These are phyloP conservation scores for Talaromyces trachyspermus DNA, from an alignment of 495 filamentous ascomycete genomes.

Conservation along the genomic window DNA sequence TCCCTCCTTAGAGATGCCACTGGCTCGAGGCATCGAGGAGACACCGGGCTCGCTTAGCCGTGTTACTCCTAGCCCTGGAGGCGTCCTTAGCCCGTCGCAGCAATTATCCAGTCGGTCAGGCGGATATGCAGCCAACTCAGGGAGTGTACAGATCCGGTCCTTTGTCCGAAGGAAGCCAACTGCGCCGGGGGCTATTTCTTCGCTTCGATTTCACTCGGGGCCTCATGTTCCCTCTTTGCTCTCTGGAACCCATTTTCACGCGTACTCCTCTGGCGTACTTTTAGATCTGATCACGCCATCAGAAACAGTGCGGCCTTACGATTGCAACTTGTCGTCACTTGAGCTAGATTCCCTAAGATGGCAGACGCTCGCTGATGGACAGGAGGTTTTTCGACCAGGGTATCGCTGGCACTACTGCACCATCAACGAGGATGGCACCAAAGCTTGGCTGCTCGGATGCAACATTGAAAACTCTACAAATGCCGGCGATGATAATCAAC, in stretches of 20 bases:
- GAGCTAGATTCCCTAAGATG: conserved; percentile 81
- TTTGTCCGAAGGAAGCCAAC: conserved; percentile 61
- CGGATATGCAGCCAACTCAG: conserved; percentile 83
- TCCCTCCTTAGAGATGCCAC: conserved; percentile 70
- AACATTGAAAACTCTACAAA: conserved; percentile 58
- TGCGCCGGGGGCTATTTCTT: conserved; percentile 83
- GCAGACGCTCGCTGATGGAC: conserved; percentile 88
- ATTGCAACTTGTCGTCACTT: conserved; percentile 83
- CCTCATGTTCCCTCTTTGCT: conserved; percentile 80
- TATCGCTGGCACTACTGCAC: conserved; percentile 98
- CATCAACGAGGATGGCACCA: conserved; percentile 85
- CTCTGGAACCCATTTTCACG: conserved; percentile 87
- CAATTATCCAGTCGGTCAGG: conserved; percentile 49
- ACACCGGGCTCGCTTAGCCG: conserved; percentile 19
- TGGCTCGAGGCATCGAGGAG: conserved; percentile 59
- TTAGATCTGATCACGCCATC: conserved; percentile 92
- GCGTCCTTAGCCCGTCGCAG: conserved; percentile 28
- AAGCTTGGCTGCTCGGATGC: conserved; percentile 93
- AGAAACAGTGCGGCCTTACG: conserved; percentile 69
- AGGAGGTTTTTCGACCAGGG: conserved; percentile 77
- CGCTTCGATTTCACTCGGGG: conserved; percentile 81
- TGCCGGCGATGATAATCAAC: conserved; percentile 68
- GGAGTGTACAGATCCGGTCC: conserved; percentile 73
- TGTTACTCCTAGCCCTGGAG: conserved; percentile 37
- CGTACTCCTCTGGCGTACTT: conserved; percentile 85